Base-by-base conservation (phyloP, 257 asterid genomes). In the Voacanga thouarsii region DNA sequence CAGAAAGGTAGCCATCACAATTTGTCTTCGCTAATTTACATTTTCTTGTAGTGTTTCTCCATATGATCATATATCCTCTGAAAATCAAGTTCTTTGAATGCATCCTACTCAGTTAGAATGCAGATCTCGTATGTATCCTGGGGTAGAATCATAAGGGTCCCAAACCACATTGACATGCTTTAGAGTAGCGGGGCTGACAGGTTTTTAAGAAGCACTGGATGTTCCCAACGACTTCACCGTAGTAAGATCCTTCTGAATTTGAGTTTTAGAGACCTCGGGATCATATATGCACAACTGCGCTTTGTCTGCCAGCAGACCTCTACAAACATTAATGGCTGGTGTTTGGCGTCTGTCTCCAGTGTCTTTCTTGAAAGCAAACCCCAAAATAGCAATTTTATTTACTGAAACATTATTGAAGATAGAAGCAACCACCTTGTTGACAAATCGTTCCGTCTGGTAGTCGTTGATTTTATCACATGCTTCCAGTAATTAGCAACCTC, bases 271-370 rank as follows among this genome's bases (percentile, higher is more conserved):
- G 12, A 86, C 92, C 80, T 86, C 87, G 26, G 92, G 92, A 69
- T 88, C 92, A 19, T 88, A 88, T 50, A 86, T 88, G 80, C 84
- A 86, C 71, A 88, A 69, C 3, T 41, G 77, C 12, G 90, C 90
- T 37, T 79, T 86, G 67, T 88, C 92, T n/a, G 83, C 86, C 41
- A 88, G 12, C 19, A 88, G 85, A 12, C 88, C 88, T 75, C 86
- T 79, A 79, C 88, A 88, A 39, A 86, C 87, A 44, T 88, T 89
- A 15, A 88, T 88, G 11, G 88, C 88, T 0, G 91, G 88, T 16
- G 92, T 88, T 76, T 88, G 89, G 55, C 91, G 75, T 88, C 86
- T 83, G n/a, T n/a, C n/a, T n/a, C n/a, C n/a, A n/a, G n/a, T n/a
- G n/a, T n/a, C n/a, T n/a, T n/a, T n/a, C n/a, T 88, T 86, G 84